phyloP scores from a whole-genome alignment of 108 stramenopile genomes.

The Cafeteria roenbergensis region DNA sequence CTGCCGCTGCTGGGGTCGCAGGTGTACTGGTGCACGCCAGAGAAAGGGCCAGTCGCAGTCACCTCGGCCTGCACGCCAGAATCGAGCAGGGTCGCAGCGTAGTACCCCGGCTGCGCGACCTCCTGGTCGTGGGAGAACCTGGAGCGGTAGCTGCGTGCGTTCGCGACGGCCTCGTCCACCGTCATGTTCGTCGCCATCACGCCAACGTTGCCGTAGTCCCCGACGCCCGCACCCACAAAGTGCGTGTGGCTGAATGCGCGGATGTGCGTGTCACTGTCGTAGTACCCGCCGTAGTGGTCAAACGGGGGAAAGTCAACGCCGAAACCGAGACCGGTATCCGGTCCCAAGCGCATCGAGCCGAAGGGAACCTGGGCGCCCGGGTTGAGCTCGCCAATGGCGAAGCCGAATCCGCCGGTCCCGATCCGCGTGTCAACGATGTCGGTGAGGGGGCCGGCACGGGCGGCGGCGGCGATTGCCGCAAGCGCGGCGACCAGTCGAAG shows the following conservation, averaged over 20 bases:
- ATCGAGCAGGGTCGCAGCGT: not conserved
- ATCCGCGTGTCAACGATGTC: conserved; percentile 1
- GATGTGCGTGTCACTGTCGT: conserved; percentile 12
- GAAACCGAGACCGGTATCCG: conserved; percentile 2
- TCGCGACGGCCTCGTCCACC: not conserved
- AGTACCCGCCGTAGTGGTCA: conserved; percentile 14
- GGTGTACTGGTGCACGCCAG: not conserved
- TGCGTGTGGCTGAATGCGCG: conserved; percentile 22
- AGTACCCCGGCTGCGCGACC: conserved; percentile 13
- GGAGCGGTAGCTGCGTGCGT: not conserved
- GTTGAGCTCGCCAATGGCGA: not conserved
- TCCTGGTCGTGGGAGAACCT: not conserved
- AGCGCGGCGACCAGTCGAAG: too few species aligned
- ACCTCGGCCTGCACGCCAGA: not conserved
- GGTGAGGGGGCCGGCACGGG: too few species aligned
- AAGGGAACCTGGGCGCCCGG: conserved; percentile 17
- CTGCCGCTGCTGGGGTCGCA: not conserved
- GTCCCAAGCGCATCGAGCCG: conserved; percentile 17
- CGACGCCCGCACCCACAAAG: conserved; percentile 14
- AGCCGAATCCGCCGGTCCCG: conserved; percentile 7
- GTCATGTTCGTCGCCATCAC: conserved; percentile 6
- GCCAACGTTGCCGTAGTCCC: conserved; percentile 20
- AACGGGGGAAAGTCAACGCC: conserved; percentile 12
- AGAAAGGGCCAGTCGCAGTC: not conserved
- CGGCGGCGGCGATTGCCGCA: too few species aligned